Evolutionary conservation across 768 basidiomycete genomes (phyloP).

Genomic region (Boletus pseudo-olivaceus): DNA sequence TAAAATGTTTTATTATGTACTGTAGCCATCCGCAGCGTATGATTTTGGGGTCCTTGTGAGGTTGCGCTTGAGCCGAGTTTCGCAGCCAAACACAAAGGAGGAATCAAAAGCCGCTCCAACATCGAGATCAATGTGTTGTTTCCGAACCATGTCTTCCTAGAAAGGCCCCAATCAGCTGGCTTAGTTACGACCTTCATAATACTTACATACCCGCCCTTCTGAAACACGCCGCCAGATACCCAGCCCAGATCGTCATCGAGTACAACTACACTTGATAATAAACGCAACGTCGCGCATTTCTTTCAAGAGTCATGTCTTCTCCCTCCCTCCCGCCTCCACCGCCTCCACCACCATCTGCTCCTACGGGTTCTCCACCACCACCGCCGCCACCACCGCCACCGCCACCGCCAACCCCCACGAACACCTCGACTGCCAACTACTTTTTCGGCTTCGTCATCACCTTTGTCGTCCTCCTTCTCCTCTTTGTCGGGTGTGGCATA

Average conservation of each 20-base stretch:
- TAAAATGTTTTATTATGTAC: background rate
- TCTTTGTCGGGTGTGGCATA: constrained; percentile 51
- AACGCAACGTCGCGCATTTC: background rate
- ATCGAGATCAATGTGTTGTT: background rate
- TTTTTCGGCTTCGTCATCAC: constrained; percentile 34
- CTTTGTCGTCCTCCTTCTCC: constrained; percentile 36
- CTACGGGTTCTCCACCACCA: background rate
- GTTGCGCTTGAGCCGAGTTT: background rate
- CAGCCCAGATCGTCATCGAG: constrained; percentile 10
- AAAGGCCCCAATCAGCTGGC: background rate
- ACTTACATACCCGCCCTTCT: constrained; percentile 1
- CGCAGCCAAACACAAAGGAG: background rate
- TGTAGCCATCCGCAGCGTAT: background rate
- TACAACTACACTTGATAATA: background rate
- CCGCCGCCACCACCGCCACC: background rate
- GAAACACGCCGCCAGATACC: constrained; percentile 14
- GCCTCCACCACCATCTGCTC: background rate
- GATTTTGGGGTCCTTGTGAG: background rate
- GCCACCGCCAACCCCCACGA: background rate
- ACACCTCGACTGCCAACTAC: constrained; percentile 21
- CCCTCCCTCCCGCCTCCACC: background rate
- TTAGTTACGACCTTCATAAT: constrained; percentile 9
- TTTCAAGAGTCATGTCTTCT: constrained; percentile 13
- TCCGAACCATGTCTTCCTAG: background rate
- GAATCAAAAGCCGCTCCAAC: background rate